Conservation (phyloP, 2,329 filamentous ascomycete genomes). For the Davidsoniella eucalypti region DNA sequence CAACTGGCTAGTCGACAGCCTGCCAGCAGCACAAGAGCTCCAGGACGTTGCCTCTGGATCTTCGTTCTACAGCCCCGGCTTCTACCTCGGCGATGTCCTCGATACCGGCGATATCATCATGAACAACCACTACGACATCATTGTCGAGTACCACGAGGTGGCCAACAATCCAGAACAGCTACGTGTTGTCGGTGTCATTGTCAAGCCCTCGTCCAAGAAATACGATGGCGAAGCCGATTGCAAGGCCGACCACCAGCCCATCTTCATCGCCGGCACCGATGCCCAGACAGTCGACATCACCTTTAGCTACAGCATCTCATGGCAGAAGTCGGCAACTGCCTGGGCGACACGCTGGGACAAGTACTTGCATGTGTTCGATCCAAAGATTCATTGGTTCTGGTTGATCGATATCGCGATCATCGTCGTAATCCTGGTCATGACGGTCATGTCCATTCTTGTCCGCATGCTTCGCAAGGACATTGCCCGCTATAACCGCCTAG, state of each 20-base stretch:
- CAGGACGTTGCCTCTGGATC: slow-evolving; percentile 59
- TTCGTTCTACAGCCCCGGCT: slow-evolving; percentile 82
- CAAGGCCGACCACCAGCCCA: slow-evolving; percentile 33
- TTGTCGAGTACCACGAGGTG: slow-evolving; percentile 81
- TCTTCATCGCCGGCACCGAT: slow-evolving; percentile 46
- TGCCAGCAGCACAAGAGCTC: slow-evolving; percentile 76
- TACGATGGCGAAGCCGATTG: slow-evolving; percentile 46
- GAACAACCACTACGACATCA: slow-evolving; percentile 93
- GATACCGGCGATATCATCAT: slow-evolving; percentile 36
- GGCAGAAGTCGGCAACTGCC: slow-evolving; percentile 66
- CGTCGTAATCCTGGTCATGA: slow-evolving; percentile 77
- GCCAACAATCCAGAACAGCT: slow-evolving; percentile 46
- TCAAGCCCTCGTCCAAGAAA: slow-evolving; percentile 62
- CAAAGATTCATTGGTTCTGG: slow-evolving; percentile 98
- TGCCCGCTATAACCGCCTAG: slow-evolving; percentile 85
- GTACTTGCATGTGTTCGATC: slow-evolving; percentile 91
- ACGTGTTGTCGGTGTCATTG: slow-evolving; percentile 81
- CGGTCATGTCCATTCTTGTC: slow-evolving; percentile 82
- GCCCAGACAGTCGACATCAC: slow-evolving; percentile 42
- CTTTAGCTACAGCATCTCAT: slow-evolving; percentile 88
- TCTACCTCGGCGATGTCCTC: slow-evolving; percentile 49
- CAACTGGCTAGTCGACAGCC: slow-evolving; percentile 89
- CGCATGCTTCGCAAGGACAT: slow-evolving; percentile 89
- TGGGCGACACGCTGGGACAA: slow-evolving; percentile 99
- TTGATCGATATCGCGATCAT: slow-evolving; percentile 93